phyloP scores from a whole-genome alignment of 306 rosid genomes.

The Acacia melanoxylon region DNA sequence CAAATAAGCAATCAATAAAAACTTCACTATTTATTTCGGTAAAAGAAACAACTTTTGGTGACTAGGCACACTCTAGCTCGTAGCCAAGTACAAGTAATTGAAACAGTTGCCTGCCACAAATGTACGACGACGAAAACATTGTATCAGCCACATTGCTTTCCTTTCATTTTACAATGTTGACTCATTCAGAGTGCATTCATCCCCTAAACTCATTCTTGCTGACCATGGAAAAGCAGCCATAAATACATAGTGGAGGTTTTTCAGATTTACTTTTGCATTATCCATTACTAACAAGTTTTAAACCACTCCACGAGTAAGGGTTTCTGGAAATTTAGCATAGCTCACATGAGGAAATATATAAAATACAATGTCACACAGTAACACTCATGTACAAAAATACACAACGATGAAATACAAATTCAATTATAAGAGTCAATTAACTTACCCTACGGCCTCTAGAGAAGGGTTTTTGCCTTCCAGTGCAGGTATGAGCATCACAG shows the following conservation, averaged over 20 bases:
- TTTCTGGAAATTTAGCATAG: conserved; percentile 12
- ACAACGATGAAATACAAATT: background rate
- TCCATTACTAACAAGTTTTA: background rate
- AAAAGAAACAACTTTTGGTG: background rate
- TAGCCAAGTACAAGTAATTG: background rate
- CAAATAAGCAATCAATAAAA: conserved; percentile 16
- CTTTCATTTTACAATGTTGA: conserved; percentile 11
- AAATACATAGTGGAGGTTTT: background rate
- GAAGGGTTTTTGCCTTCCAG: conserved; percentile 56
- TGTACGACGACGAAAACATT: conserved; percentile 7
- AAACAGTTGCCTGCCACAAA: background rate
- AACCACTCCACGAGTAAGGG: conserved; percentile 23
- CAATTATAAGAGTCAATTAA: conserved; percentile 14
- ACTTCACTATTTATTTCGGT: conserved; percentile 4
- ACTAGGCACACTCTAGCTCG: background rate
- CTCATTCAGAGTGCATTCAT: background rate
- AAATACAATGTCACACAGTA: background rate
- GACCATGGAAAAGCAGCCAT: background rate
- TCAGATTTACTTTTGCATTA: background rate
- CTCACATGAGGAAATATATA: background rate
- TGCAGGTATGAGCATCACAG: conserved; percentile 76
- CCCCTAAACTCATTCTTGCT: background rate
- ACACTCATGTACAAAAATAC: background rate
- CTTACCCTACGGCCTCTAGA: conserved; percentile 64
- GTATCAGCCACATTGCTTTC: conserved; percentile 20